A percentile compares a stretch with the other conserved stretches of the same genome.
These are phyloP conservation scores for Fusarium poae DNA, from an alignment of 2,329 filamentous ascomycete genomes.

Conservation along the genomic window DNA sequence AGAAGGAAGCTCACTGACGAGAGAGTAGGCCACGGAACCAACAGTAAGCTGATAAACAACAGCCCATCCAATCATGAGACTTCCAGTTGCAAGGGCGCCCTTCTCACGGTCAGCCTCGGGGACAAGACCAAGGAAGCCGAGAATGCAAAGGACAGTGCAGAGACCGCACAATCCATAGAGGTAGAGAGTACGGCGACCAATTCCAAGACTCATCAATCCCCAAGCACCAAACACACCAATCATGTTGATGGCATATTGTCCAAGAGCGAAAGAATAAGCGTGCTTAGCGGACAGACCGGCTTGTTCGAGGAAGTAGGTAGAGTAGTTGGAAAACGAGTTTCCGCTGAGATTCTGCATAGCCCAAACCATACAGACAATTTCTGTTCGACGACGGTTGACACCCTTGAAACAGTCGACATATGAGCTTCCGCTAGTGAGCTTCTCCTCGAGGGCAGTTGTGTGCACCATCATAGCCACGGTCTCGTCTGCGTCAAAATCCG, in stretches of 20 bases:
- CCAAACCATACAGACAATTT: conserved; percentile 74
- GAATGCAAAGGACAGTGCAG: conserved; percentile 81
- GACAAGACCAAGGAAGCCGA: conserved; percentile 86
- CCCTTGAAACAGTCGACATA: conserved; percentile 90
- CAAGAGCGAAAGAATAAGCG: conserved; percentile 69
- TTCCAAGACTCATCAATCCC: conserved; percentile 79
- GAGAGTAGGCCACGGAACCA: conserved; percentile 89
- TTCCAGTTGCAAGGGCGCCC: conserved; percentile 80
- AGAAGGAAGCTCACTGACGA: conserved; percentile 87
- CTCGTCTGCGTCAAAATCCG: conserved; percentile 83
- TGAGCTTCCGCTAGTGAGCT: conserved; percentile 77
- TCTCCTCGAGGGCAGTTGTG: conserved; percentile 83
- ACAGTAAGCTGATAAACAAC: conserved; percentile 88
- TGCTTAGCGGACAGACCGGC: conserved; percentile 66
- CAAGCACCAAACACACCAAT: conserved; percentile 85
- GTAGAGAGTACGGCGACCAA: conserved; percentile 82
- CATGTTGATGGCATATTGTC: conserved; percentile 79
- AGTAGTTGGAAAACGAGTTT: conserved; percentile 75
- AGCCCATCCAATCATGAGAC: conserved; percentile 86
- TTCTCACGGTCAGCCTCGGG: conserved; percentile 68
- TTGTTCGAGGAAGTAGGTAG: conserved; percentile 72
- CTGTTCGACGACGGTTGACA: conserved; percentile 81
- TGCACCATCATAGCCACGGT: conserved; percentile 94
- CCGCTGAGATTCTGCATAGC: conserved; percentile 74
- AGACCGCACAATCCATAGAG: conserved; percentile 80